These are phyloP conservation scores for Eucalyptus victrix DNA, from an alignment of 345 rosid species.

Conservation along the genomic window DNA sequence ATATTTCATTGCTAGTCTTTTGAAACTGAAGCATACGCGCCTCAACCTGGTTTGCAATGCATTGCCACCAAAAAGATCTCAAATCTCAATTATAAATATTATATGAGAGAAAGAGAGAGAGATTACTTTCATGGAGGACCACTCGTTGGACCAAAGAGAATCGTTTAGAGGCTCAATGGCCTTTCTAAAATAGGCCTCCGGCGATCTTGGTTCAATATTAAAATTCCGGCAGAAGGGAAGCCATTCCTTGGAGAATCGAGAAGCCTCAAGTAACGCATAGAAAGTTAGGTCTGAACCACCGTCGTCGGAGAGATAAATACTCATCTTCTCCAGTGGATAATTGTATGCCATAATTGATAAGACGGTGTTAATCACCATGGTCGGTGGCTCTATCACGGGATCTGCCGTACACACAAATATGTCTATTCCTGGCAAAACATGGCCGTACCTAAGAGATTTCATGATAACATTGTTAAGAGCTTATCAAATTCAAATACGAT, in stretches of 20 bases:
- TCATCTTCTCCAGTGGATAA: constrained; percentile 49
- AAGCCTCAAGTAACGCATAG: constrained; percentile 46
- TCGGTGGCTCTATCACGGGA: constrained; percentile 68
- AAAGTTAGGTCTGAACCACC: constrained; percentile 51
- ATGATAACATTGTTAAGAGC: neutral
- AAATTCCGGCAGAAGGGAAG: constrained; percentile 38
- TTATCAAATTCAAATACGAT: neutral
- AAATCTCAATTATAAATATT: too few relatives aligned
- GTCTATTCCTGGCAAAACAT: constrained; percentile 44
- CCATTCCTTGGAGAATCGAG: constrained; percentile 42
- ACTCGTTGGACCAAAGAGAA: neutral
- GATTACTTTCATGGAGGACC: neutral
- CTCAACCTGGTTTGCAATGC: too few relatives aligned
- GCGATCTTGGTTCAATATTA: constrained; percentile 45
- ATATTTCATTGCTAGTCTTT: too few relatives aligned
- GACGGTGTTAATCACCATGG: constrained; percentile 55
- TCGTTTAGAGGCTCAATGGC: neutral
- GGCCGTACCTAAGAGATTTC: neutral
- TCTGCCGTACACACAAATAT: constrained; percentile 71
- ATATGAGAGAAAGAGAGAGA: too few relatives aligned
- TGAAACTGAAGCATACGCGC: too few relatives aligned
- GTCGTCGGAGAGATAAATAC: constrained; percentile 60
- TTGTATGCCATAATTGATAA: constrained; percentile 49
- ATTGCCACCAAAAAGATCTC: too few relatives aligned
- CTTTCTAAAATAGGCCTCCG: constrained; percentile 35